Base-by-base conservation (phyloP, 306 rosid genomes). In the Cicer arietinum region DNA sequence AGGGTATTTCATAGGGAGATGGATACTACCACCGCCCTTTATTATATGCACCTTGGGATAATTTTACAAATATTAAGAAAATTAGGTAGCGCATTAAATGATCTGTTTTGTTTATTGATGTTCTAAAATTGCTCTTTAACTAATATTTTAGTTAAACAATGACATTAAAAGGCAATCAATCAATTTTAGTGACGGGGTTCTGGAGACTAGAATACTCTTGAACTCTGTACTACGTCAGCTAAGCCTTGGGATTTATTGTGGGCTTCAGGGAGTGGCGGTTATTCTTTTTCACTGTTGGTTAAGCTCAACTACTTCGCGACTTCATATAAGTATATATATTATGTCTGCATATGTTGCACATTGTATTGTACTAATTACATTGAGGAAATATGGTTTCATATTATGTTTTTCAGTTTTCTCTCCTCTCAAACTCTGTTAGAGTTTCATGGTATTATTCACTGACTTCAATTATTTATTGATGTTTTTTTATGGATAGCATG, bases 401-500 rank as follows among this genome's bases (percentile, higher is more conserved):
- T 6, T 50, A 50, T 13, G 56, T 50, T 50, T 50, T 50, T 50
- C 62, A 22, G 40, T 22, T 30, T 30, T 57, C 60, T 54, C 37
- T 18, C 22, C 40, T 5, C 37, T 22, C 40, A 22, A 22, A 57
- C 61, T 56, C 40, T 22, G 37, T 22, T 57, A 57, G 14, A 22
- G 63, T 22, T 57, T 57, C 37, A 9, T 57, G 63, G 8, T 22
- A 20, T 57, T 57, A n/a, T 57, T 57, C 41, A 57, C 41, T 22
- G 61, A 82, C 86, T 13, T 74, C 18, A 9, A 10, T 12, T 37
- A 56, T 78, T 77, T 48, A n/a, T 56, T 81, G 70, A 20, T 30
- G 40, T 54, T 30, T 17, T 73, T 75, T 62, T 37, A 48, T 67
- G 79, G 67, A 76, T 82, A 94, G 98, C 93, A 75, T 89, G 96